Base-by-base conservation (phyloP, 176 grass and related monocot species). In the Zea luxurians region DNA sequence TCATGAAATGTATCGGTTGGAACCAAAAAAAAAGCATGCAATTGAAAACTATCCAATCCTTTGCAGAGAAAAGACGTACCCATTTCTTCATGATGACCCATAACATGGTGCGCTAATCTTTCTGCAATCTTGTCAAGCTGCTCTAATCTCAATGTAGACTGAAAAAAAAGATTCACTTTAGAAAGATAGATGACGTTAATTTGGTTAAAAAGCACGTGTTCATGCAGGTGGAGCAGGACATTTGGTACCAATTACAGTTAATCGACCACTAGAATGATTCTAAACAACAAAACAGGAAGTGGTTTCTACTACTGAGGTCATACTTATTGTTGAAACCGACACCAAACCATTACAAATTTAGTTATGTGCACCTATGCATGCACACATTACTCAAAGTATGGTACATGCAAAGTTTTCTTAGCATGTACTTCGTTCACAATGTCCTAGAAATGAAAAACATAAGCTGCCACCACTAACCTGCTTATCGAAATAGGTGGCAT, bases 1-100 rank as follows among this genome's bases (percentile, higher is more conserved):
- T 64, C 55, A 66, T 79, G 20, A 48, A 65, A 74, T 42, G 35
- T 37, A 59, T 74, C 12, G 34, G 34, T 48, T 27, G 16, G 18
- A 21, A 50, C 76, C 4, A 6, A 66, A 73, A 70, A 48, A 15
- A 61, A 67, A 42, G 6, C 20, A 77, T 67, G 42, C 3, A 37
- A 77, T 52, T 40, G 47, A 80, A 80, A 75, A 34, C n/a, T 75
- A 64, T 70, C 12, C 3, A 64, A 57, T 70, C 41, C n/a, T 10
- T 3, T 63, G 58, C 2, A 65, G 47, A 64, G 8, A 70, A 80
- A 59, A 66, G 61, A 80, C 88, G 81, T 93, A 91, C 96, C 96
- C 96, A 99, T 99, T 89, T 95, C 80, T 85, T 99, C 90, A 88
- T 96, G 86, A 45, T 99, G 96, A 49, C 91, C 88, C 96, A 95